Percentiles rank a stretch among this genome's conserved stretches.
phyloP scores from a whole-genome alignment of 2,329 filamentous ascomycete genomes.

The Trichoderma harzianum region DNA sequence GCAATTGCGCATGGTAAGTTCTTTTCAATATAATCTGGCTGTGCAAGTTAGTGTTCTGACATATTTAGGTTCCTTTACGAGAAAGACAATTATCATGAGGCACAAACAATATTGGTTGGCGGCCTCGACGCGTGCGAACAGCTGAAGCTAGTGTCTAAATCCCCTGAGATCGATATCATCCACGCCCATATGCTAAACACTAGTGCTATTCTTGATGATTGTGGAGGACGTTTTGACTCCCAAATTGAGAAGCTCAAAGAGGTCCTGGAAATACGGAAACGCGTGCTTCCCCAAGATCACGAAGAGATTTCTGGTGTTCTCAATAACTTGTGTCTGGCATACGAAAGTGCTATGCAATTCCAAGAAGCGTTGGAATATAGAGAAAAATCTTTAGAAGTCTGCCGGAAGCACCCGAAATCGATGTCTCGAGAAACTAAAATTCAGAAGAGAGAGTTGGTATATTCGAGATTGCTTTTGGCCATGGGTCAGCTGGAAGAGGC shows the following conservation, averaged over 20 bases:
- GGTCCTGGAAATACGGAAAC: background rate
- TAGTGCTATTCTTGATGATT: background rate
- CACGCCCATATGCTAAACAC: background rate
- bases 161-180: background rate
- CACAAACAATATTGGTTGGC: background rate
- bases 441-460: background rate
- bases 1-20: background rate
- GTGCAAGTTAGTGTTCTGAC: background rate
- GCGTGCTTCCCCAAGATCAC: background rate
- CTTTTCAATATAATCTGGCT: background rate
- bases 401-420: background rate
- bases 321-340: background rate
- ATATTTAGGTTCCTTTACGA: background rate
- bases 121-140: background rate
- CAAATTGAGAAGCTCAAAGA: background rate
- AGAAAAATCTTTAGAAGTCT: background rate
- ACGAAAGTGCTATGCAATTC: background rate
- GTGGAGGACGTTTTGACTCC: background rate
- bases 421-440: background rate
- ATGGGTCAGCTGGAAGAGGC: background rate
- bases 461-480: background rate
- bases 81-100: background rate
- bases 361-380: background rate
- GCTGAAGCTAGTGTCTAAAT: background rate
- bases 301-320: background rate